Percentiles rank a stretch among this genome's conserved stretches.
phyloP scores from a whole-genome alignment of 805 yeast species.

The Millerozyma miso region DNA sequence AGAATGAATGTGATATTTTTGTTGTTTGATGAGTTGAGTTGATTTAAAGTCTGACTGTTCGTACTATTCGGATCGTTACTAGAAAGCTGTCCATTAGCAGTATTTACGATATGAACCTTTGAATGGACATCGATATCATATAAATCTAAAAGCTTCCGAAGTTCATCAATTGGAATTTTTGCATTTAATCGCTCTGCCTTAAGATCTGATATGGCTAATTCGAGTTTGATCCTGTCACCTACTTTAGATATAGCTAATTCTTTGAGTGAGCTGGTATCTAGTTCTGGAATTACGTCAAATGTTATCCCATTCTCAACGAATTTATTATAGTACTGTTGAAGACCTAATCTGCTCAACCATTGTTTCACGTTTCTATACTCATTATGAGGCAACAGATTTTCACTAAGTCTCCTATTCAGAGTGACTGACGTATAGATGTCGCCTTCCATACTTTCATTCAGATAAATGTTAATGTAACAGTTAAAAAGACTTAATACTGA shows the following conservation, averaged over 20 bases:
- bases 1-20: slow-evolving; percentile 61
- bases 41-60: not conserved
- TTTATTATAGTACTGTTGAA: slow-evolving; percentile 29
- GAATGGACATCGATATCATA: not conserved
- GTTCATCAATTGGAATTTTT: slow-evolving; percentile 21
- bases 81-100: not conserved
- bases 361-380: slow-evolving; percentile 24
- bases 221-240: slow-evolving; percentile 77
- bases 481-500: not conserved
- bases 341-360: slow-evolving; percentile 34
- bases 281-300: slow-evolving; percentile 51
- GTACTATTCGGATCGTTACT: not conserved
- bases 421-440: not conserved
- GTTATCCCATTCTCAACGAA: slow-evolving; percentile 51
- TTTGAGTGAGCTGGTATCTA: slow-evolving; percentile 60
- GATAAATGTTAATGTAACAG: too few species aligned
- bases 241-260: slow-evolving; percentile 73
- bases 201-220: slow-evolving; percentile 50
- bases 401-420: not conserved
- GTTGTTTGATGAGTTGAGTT: slow-evolving; percentile 6
- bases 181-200: slow-evolving; percentile 28
- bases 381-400: not conserved
- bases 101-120: not conserved
- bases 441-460: not conserved
- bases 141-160: slow-evolving; percentile 16